Base-by-base conservation (phyloP, 176 grass and related monocot species). In the Carex kokanica region DNA sequence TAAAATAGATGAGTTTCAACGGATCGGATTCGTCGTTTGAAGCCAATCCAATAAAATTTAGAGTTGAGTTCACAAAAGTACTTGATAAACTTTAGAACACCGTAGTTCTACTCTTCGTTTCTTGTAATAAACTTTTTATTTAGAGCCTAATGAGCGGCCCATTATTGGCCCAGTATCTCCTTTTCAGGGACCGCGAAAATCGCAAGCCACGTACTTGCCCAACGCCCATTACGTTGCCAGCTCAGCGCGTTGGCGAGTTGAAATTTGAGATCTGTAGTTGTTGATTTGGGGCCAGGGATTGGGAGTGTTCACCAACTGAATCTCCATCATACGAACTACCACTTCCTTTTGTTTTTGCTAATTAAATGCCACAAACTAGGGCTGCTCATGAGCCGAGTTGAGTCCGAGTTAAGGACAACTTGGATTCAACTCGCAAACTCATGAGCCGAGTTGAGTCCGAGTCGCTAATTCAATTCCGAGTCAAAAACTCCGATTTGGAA, bases 241-340 rank as follows among this genome's bases (percentile, higher is more conserved):
- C 15, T 70, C 34, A 43, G 31, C 17, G 15, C 34, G 6, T 70
- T 9, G 4, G 14, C 66, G 31, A 59, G 56, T 20, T 59, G 6
- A 67, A 67, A 67, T 34, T 67, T 67, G 6, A 18, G 29, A 13
- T 67, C 15, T 45, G 17, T 21, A 0, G 56, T 59, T n/a, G 66
- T 70, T 43, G 67, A 71, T 71, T 45, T 71, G 67, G 67, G 67
- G 36, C 16, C 67, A 1, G 16, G 7, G 67, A 71, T 71, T 71
- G 67, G 8, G 67, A 71, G 5, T n/a, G 67, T n/a, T 18, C 16
- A 71, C 67, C 67, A 70, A 70, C 66, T 20, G 34, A 70, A 70
- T 70, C 16, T 43, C 36, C 6, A 43, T 70, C 8, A 17, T 41
- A 40, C 15, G 8, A 41, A 31, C 13, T 66, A 34, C 64, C 12